Evolutionary conservation across 2,329 filamentous ascomycete genomes (phyloP).

Genomic region (Aspergillus transmontanensis): DNA sequence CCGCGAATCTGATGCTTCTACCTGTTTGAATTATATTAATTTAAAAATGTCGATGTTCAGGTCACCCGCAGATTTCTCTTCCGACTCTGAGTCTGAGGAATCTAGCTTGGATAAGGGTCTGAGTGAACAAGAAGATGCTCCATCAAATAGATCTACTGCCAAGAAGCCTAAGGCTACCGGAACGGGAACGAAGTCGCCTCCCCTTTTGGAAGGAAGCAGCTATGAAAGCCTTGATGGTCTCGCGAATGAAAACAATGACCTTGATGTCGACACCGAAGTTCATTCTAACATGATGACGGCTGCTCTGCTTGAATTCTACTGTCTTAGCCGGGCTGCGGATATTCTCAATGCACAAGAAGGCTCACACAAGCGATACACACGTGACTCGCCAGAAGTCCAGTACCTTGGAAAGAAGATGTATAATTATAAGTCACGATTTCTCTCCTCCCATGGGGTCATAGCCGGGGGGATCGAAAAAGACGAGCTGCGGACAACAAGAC

Average conservation of each 20-base stretch:
- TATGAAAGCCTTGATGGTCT: not conserved
- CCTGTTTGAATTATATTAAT: not conserved
- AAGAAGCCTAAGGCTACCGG: not conserved
- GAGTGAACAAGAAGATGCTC: slow-evolving; percentile 19
- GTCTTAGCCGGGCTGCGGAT: slow-evolving; percentile 46
- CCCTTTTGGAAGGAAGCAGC: slow-evolving; percentile 6
- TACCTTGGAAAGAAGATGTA: slow-evolving; percentile 47
- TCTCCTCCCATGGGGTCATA: slow-evolving; percentile 46
- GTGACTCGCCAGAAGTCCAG: slow-evolving; percentile 45
- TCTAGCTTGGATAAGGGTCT: slow-evolving; percentile 27
- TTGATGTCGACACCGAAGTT: slow-evolving; percentile 36
- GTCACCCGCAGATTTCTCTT: slow-evolving; percentile 42
- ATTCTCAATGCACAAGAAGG: slow-evolving; percentile 45
- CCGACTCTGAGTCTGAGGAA: slow-evolving; percentile 35
- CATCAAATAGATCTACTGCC: not conserved
- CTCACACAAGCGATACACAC: slow-evolving; percentile 38
- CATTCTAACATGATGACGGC: slow-evolving; percentile 47
- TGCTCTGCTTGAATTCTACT: slow-evolving; percentile 50
- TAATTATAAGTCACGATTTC: slow-evolving; percentile 44
- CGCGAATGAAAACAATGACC: slow-evolving; percentile 23
- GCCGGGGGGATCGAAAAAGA: slow-evolving; percentile 43
- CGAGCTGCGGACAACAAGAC: slow-evolving; percentile 36
- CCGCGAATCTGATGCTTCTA: not conserved
- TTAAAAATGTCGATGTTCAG: slow-evolving; percentile 44
- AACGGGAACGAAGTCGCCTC: slow-evolving; percentile 11